Conservation (phyloP, 768 basidiomycete genomes). For the Lactarius hatsudake region DNA sequence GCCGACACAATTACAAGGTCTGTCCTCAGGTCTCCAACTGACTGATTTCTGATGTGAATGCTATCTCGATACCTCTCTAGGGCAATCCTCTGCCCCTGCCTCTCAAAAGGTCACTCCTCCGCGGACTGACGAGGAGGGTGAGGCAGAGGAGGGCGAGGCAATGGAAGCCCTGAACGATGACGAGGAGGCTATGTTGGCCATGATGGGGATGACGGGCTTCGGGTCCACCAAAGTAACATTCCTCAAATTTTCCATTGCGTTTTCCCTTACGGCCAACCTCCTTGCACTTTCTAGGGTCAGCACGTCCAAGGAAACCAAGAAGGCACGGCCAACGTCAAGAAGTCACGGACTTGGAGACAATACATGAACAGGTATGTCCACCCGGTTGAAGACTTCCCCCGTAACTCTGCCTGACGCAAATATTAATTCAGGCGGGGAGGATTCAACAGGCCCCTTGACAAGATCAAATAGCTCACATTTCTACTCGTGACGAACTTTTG, state of each 20-base stretch:
- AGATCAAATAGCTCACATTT: slow-evolving; percentile 66
- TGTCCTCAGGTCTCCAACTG: background rate
- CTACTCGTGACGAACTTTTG: background rate
- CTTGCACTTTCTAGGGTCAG: slow-evolving; percentile 54
- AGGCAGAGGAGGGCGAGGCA: slow-evolving; percentile 46
- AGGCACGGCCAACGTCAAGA: slow-evolving; percentile 64
- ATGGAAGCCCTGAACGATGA: slow-evolving; percentile 60
- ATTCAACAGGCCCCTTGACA: slow-evolving; percentile 91
- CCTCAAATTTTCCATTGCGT: slow-evolving; percentile 14
- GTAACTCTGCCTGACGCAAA: slow-evolving; percentile 7
- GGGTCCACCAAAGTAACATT: slow-evolving; percentile 79
- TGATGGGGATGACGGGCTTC: slow-evolving; percentile 89
- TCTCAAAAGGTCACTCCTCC: slow-evolving; percentile 15
- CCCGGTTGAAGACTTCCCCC: slow-evolving; percentile 21
- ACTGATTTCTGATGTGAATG: background rate
- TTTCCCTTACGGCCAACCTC: background rate
- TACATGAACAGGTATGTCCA: slow-evolving; percentile 88
- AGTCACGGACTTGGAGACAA: slow-evolving; percentile 89
- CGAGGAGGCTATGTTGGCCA: slow-evolving; percentile 79
- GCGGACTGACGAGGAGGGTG: slow-evolving; percentile 36
- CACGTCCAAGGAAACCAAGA: slow-evolving; percentile 82
- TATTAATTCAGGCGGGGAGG: slow-evolving; percentile 61
- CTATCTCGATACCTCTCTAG: background rate
- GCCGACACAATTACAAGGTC: slow-evolving; percentile 15
- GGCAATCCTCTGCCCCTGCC: background rate